A percentile compares a stretch with the other conserved stretches of the same genome.
phyloP scores from a whole-genome alignment of 1,139 yeast species.

The Saccharomyces hybrid region DNA sequence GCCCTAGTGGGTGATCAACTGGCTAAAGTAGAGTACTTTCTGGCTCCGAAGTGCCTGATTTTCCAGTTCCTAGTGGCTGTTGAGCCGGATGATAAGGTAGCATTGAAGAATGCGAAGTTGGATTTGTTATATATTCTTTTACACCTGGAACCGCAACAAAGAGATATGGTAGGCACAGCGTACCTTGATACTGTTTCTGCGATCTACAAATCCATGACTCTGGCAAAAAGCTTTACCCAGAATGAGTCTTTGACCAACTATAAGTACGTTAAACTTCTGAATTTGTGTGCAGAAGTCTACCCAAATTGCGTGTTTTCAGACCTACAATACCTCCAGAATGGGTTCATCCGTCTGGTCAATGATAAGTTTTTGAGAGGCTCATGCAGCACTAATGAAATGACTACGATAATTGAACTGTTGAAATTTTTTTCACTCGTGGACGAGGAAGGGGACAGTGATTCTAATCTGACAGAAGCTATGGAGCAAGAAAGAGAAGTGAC shows the following conservation, averaged over 20 bases:
- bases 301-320: slow-evolving; percentile 11
- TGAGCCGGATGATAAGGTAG: slow-evolving; percentile 5
- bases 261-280: slow-evolving; percentile 18
- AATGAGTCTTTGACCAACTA: slow-evolving; percentile 12
- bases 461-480: not conserved
- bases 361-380: not conserved
- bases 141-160: slow-evolving; percentile 16
- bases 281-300: slow-evolving; percentile 15
- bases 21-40: slow-evolving; percentile 15
- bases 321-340: slow-evolving; percentile 8
- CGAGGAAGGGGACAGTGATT: not conserved
- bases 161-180: slow-evolving; percentile 15
- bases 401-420: slow-evolving; percentile 12
- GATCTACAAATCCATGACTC: slow-evolving; percentile 9
- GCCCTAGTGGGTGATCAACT: slow-evolving; percentile 21
- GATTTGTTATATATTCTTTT: slow-evolving; percentile 22
- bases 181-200: slow-evolving; percentile 12
- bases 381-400: not conserved
- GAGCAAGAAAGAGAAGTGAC: slow-evolving; percentile 3
- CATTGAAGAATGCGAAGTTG: slow-evolving; percentile 15
- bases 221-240: slow-evolving; percentile 11
- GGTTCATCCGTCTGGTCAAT: slow-evolving; percentile 4
- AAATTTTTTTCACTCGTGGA: slow-evolving; percentile 8
- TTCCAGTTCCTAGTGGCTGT: slow-evolving; percentile 13
- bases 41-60: slow-evolving; percentile 9